Base-by-base conservation (phyloP, 805 yeast species). In the Komagataella pastoris region DNA sequence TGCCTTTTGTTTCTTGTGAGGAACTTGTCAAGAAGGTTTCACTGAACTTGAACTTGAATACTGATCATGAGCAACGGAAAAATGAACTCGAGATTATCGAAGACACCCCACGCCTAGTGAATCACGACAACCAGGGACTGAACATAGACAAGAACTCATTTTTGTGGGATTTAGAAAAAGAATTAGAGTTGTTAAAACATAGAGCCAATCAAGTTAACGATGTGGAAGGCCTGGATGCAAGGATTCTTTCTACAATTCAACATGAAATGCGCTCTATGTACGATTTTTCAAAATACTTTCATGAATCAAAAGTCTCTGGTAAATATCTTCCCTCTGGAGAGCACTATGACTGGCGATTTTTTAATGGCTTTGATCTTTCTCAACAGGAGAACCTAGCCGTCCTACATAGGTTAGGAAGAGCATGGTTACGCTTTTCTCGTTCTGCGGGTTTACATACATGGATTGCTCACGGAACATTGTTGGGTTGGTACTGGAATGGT, bases 401-500 rank as follows among this genome's bases (percentile, higher is more conserved):
- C 1, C 58, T 75, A 19, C 81, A 78, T 57, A 66, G 79, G 17
- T 53, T 78, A 50, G 62, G 77, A 3, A 67, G 81, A 51, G 77
- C 77, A 3, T 80, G 79, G 70, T 67, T 79, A 44, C 65, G 74
- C 48, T 78, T 80, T 54, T 59, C 78, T 23, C 61, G 66, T 36
- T 64, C 72, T 3, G 63, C 70, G 48, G 79, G 78, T 1, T 55
- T 79, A 7, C 63, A 69, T 7, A 71, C 84, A 3, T 81, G 84
- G 86, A 67, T 81, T 6, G 84, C 84, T 1, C 86, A 81, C 60
- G 88, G 88, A 1, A 67, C 84, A 1, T 66, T 81, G 55, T 68
- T 80, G 45, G 79, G 83, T 8, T 80, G 85, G 77, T 68, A 77
- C 56, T 79, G 85, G 76, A 79, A 80, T 59, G 86, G 87, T 0